phyloP scores from a whole-genome alignment of 2,329 filamentous ascomycete species.

The Epichloe sp. region DNA sequence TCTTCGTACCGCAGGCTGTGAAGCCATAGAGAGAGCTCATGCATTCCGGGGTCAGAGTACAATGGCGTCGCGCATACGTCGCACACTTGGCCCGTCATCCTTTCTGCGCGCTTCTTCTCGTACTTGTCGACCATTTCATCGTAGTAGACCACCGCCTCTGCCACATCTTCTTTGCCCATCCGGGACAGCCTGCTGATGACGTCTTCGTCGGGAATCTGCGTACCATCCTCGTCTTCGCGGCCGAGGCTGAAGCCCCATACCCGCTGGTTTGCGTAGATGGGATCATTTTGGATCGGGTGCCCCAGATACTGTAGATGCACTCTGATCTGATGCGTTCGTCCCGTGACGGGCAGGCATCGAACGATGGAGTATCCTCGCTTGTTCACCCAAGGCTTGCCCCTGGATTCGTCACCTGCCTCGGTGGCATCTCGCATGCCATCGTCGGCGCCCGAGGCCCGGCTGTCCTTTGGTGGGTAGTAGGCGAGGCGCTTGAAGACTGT shows the following conservation, averaged over 20 bases:
- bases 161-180: constrained; percentile 91
- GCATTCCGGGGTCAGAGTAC: constrained; percentile 81
- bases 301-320: constrained; percentile 92
- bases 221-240: constrained; percentile 48
- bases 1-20: constrained; percentile 88
- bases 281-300: constrained; percentile 92
- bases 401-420: constrained; percentile 7
- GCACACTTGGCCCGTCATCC: constrained; percentile 77
- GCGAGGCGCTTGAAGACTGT: constrained; percentile 87
- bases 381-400: constrained; percentile 29
- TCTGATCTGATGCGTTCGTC: constrained; percentile 85
- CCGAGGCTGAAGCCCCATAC: constrained; percentile 82
- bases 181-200: constrained; percentile 72
- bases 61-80: constrained; percentile 72
- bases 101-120: constrained; percentile 81
- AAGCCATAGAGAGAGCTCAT: constrained; percentile 87
- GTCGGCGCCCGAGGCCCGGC: constrained; percentile 10
- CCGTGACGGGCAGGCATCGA: constrained; percentile 83
- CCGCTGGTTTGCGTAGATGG: constrained; percentile 88
- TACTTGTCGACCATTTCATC: constrained; percentile 88
- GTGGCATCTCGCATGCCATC: not conserved
- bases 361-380: constrained; percentile 85
- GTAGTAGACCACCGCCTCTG: constrained; percentile 83
- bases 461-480: constrained; percentile 58
- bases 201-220: constrained; percentile 68